Conservation (phyloP, 2,329 filamentous ascomycete species). For the Epicoccum sorghinum region DNA sequence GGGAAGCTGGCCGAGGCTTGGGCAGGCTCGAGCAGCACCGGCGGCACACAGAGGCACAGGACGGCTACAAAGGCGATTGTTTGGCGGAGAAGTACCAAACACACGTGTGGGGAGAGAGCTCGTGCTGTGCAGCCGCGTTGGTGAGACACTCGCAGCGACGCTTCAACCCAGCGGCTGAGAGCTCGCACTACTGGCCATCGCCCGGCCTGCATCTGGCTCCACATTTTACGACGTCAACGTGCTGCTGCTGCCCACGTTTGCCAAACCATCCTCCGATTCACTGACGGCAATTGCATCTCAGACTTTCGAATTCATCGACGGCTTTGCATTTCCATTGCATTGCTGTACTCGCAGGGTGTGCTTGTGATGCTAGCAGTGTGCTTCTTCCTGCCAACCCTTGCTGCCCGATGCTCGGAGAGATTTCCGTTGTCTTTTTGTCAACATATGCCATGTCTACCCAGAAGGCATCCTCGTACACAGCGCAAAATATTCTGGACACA, state of each 20-base stretch:
- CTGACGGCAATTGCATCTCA: background rate
- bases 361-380: background rate
- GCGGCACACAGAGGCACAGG: background rate
- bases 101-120: conserved; percentile 14
- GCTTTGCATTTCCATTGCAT: background rate
- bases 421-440: background rate
- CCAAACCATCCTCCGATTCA: conserved; percentile 11
- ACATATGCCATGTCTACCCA: background rate
- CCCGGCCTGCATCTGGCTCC: conserved; percentile 14
- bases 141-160: conserved; percentile 11
- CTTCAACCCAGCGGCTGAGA: conserved; percentile 5
- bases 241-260: conserved; percentile 10
- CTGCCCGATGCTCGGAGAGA: conserved; percentile 3
- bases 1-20: conserved; percentile 15
- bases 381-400: background rate
- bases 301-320: background rate
- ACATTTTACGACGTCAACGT: conserved; percentile 18
- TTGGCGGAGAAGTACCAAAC: conserved; percentile 16
- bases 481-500: no score
- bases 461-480: no score
- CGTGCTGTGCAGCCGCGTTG: conserved; percentile 15
- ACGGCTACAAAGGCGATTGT: background rate
- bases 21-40: conserved; percentile 4
- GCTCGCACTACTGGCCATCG: conserved; percentile 6
- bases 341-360: background rate